Conservation (phyloP, 768 basidiomycete genomes). For the Pleurotus pulmonarius region DNA sequence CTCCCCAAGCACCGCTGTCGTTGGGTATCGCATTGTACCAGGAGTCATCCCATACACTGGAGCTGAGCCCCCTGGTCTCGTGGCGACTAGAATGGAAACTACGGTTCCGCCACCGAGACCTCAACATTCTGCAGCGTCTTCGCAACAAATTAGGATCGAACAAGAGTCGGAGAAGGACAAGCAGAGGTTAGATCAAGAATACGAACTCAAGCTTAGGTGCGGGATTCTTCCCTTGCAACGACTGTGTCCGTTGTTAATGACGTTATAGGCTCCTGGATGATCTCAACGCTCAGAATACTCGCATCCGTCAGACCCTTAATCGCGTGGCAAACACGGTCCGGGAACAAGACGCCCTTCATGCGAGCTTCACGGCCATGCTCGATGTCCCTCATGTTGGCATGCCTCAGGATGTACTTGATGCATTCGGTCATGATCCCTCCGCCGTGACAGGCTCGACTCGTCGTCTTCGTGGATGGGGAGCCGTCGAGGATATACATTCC, state of each 20-base stretch:
- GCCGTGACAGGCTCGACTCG: slow-evolving; percentile 68
- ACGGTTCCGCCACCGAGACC: slow-evolving; percentile 15
- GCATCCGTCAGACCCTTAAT: slow-evolving; percentile 66
- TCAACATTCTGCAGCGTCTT: slow-evolving; percentile 22
- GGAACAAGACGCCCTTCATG: slow-evolving; percentile 63
- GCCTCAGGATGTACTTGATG: slow-evolving; percentile 66
- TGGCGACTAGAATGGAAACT: slow-evolving; percentile 3
- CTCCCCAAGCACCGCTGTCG: slow-evolving; percentile 1
- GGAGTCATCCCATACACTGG: slow-evolving; percentile 3
- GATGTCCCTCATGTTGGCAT: slow-evolving; percentile 45
- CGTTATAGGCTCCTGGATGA: slow-evolving; percentile 57
- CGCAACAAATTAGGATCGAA: slow-evolving; percentile 19
- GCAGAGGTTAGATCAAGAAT: slow-evolving; percentile 47
- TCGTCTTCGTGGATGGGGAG: slow-evolving; percentile 59
- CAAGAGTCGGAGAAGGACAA: slow-evolving; percentile 40
- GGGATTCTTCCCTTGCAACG: slow-evolving; percentile 11
- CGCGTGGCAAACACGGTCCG: slow-evolving; percentile 56
- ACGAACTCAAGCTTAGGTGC: slow-evolving; percentile 55
- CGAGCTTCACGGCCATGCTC: slow-evolving; percentile 43
- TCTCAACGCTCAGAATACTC: slow-evolving; percentile 55
- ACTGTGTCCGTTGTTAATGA: neutral
- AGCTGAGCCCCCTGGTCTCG: slow-evolving; percentile 2
- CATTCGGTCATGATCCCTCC: slow-evolving; percentile 74
- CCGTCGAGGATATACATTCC: slow-evolving; percentile 71
- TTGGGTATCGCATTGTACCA: neutral